Base-by-base conservation (phyloP, 441 rosid genomes). In the Syzygium malaccense region DNA sequence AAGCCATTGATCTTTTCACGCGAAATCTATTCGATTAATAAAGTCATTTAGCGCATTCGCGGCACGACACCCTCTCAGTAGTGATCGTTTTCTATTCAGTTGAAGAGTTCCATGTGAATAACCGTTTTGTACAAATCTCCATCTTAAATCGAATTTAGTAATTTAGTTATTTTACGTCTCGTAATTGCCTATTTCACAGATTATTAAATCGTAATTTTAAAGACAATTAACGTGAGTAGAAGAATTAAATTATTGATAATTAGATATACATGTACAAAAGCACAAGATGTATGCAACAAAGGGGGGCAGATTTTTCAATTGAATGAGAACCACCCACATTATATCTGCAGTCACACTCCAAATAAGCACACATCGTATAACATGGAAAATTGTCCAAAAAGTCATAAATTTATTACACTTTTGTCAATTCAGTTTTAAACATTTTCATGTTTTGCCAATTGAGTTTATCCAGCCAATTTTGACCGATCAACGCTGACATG, bases 51-150 rank as follows among this genome's bases (percentile, higher is more conserved):
- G 3, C 2, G 7, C 25, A 4, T 12, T 32, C 1, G 2, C 5
- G 0, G 9, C 6, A 11, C 0, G 0, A 5, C 45, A 19, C 25
- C 19, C 14, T 68, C 4, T 17, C 0, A 5, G 19, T 68, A 9
- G 0, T 19, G 48, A 19, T 11, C 10, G 3, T 11, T 68, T 68
- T 33, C 14, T 20, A 33, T 68, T 19, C 8, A 19, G 10, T 12
- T 8, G 2, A 68, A 33, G 48, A 68, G 15, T 68, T 66, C 10
- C 4, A 33, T 10, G 8, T 4, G 13, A 68, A 26, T 37, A 68
- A 41, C 8, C 37, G 0, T 19, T 68, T 3, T 68, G 48, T 0
- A 9, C 14, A 19, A 0, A 5, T 19, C 79, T 68, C 48, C 9
- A 18, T 33, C 7, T 68, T 26, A 68, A 68, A 9, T 15, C 0